Evolutionary conservation across 176 grass and related monocot genomes (phyloP).

Genomic region (Oryza meridionalis): DNA sequence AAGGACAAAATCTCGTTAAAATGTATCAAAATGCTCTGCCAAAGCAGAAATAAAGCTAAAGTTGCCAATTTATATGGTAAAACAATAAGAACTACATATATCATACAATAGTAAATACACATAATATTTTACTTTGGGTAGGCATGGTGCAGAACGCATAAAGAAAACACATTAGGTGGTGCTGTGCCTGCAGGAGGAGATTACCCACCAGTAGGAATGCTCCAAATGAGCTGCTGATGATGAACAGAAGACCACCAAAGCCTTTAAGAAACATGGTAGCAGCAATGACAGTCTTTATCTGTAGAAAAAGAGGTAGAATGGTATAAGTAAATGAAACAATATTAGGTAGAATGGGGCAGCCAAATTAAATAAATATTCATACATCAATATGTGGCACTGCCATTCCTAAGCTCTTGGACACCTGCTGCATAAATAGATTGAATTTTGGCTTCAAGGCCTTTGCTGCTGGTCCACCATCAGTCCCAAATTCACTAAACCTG

Average conservation of each 20-base stretch:
- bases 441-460: conserved; percentile 72
- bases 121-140: not conserved
- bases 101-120: not conserved
- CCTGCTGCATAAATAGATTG: conserved; percentile 53
- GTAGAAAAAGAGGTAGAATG: conserved; percentile 7
- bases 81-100: not conserved
- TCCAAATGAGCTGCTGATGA: conserved; percentile 73
- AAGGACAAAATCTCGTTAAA: not conserved
- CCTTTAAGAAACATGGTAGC: conserved; percentile 71
- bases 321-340: not conserved
- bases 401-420: conserved; percentile 48
- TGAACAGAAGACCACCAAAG: conserved; percentile 68
- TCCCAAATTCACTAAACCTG: conserved; percentile 75
- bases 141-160: not conserved
- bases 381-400: conserved; percentile 59
- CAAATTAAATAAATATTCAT: not conserved
- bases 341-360: not conserved
- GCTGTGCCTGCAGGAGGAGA: conserved; percentile 5
- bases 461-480: conserved; percentile 69
- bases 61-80: not conserved
- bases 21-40: not conserved
- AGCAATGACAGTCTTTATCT: conserved; percentile 68
- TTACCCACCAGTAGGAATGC: conserved; percentile 58
- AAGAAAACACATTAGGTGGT: conserved; percentile 1
- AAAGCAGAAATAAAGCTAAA: conserved; percentile 10